phyloP scores from a whole-genome alignment of 1,284 basidiomycete species.

The Somion occarium region DNA sequence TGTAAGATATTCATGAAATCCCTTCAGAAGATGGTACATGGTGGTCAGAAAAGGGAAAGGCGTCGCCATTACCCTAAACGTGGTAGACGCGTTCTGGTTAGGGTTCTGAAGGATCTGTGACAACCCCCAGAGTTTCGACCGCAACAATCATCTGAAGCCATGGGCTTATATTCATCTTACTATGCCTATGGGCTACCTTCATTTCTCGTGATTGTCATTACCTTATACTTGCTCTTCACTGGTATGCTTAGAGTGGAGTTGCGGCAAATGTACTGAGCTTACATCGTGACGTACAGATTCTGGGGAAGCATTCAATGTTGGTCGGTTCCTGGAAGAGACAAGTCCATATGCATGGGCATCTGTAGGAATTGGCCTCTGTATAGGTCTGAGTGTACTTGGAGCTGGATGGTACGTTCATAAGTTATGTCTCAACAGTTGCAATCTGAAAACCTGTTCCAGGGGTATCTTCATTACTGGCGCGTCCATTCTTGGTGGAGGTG shows the following conservation, averaged over 20 bases:
- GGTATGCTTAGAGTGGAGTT: conserved; percentile 39
- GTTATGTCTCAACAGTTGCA: neutral
- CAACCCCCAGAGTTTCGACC: conserved; percentile 5
- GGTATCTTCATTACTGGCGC: conserved; percentile 97
- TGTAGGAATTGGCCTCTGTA: conserved; percentile 88
- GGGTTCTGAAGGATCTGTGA: neutral
- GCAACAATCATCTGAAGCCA: conserved; percentile 19
- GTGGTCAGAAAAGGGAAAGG: neutral
- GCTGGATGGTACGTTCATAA: conserved; percentile 79
- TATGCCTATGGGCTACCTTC: conserved; percentile 64
- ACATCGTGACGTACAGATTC: conserved; percentile 49
- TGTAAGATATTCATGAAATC: conserved; percentile 84
- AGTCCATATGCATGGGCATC: conserved; percentile 94
- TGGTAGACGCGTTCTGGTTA: neutral
- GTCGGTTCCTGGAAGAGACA: conserved; percentile 88
- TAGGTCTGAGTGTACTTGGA: conserved; percentile 90
- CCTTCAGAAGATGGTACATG: conserved; percentile 91
- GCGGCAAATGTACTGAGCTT: neutral
- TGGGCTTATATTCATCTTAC: conserved; percentile 47
- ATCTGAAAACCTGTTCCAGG: conserved; percentile 44
- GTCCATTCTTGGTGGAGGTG: conserved; percentile 94
- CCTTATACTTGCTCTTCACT: conserved; percentile 84
- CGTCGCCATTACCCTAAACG: too few relatives aligned
- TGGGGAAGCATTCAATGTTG: conserved; percentile 89
- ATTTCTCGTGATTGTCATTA: conserved; percentile 61